A percentile compares a stretch with the other conserved stretches of the same genome.
Evolutionary conservation across 129 eudicot species (phyloP).

Genomic region (Escallonia herrerae): DNA sequence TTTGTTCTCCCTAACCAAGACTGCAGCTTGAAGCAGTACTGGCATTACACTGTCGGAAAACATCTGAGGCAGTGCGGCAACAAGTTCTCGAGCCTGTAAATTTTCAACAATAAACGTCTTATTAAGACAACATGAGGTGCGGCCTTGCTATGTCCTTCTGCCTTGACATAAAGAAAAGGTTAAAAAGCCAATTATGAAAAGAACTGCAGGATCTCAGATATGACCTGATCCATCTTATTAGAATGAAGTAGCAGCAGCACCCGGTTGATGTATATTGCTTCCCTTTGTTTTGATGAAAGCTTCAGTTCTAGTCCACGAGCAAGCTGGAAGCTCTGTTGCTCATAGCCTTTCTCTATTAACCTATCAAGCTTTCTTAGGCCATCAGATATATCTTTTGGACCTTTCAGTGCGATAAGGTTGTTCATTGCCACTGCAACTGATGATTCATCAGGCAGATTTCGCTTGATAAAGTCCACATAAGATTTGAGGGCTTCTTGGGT

Average conservation of each 20-base stretch:
- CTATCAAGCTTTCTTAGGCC: constrained; percentile 87
- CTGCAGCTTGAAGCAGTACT: constrained; percentile 85
- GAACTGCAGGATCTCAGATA: background rate
- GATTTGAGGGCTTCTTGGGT: constrained; percentile 63
- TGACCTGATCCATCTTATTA: constrained; percentile 87
- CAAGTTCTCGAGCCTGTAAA: constrained; percentile 78
- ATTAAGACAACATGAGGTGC: too few species aligned
- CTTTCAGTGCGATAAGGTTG: constrained; percentile 66
- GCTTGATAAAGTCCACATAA: constrained; percentile 54
- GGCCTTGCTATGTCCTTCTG: too few species aligned
- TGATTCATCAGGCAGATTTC: constrained; percentile 64
- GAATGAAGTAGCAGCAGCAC: constrained; percentile 83
- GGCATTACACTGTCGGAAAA: constrained; percentile 70
- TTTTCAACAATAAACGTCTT: background rate
- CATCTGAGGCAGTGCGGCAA: constrained; percentile 61
- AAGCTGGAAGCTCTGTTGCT: constrained; percentile 52
- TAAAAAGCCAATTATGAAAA: background rate
- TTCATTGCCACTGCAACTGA: constrained; percentile 81
- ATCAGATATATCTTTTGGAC: constrained; percentile 80
- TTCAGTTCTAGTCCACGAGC: constrained; percentile 63
- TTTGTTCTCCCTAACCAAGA: constrained; percentile 73
- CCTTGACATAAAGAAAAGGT: too few species aligned
- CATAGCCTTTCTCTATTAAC: constrained; percentile 54
- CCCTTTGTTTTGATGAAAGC: constrained; percentile 79
- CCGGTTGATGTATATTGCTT: constrained; percentile 66